phyloP scores from a whole-genome alignment of 495 filamentous ascomycete species.

The Symbiotaphrina buchneri region DNA sequence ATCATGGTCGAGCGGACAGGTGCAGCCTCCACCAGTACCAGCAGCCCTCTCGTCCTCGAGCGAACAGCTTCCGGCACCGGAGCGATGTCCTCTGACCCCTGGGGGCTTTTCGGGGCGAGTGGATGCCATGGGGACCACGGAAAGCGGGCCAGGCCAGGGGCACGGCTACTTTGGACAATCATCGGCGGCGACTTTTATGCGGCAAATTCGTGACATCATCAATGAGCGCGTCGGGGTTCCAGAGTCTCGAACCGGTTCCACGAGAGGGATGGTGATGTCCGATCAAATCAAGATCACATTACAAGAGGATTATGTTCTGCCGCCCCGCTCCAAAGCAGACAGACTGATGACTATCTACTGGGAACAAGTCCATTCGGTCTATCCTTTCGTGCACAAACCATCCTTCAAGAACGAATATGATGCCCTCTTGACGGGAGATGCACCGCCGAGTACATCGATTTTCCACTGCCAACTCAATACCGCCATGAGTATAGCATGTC shows the following conservation, averaged over 20 bases:
- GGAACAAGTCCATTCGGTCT: slow-evolving; percentile 13
- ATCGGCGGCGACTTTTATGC: too few relatives aligned
- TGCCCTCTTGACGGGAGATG: slow-evolving; percentile 17
- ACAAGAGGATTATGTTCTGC: slow-evolving; percentile 14
- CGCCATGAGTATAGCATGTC: slow-evolving; percentile 17
- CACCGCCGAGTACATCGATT: slow-evolving; percentile 15
- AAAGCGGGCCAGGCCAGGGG: not conserved
- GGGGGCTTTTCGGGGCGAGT: not conserved
- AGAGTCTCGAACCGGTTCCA: not conserved
- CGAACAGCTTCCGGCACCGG: too few relatives aligned
- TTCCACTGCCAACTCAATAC: slow-evolving; percentile 16
- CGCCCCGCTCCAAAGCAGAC: slow-evolving; percentile 13
- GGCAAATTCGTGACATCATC: too few relatives aligned
- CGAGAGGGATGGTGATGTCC: not conserved
- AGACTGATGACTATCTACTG: slow-evolving; percentile 15
- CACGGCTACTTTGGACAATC: not conserved
- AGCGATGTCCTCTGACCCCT: too few relatives aligned
- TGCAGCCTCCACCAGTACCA: too few relatives aligned
- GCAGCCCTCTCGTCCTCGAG: too few relatives aligned
- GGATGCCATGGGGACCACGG: not conserved
- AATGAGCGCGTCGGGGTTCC: not conserved
- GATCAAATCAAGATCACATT: too few relatives aligned
- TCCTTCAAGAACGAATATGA: slow-evolving; percentile 17
- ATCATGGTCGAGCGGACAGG: too few relatives aligned
- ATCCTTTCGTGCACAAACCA: slow-evolving; percentile 16